These are phyloP conservation scores for Ascochyta rabiei DNA, from an alignment of 2,329 filamentous ascomycete genomes.

Conservation along the genomic window DNA sequence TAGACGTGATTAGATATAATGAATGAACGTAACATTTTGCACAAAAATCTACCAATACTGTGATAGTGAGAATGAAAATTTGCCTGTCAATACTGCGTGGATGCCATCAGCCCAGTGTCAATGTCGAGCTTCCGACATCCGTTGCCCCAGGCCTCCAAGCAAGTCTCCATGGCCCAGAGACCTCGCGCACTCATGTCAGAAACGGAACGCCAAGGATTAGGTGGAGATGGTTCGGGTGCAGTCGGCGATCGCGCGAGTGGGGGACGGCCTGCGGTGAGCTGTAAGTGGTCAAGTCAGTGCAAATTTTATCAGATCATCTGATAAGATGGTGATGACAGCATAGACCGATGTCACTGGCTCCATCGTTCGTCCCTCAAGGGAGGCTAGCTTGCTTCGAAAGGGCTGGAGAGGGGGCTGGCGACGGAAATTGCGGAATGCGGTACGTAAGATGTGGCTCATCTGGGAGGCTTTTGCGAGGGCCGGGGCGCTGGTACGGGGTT, in stretches of 20 bases:
- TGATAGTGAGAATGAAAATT: neutral
- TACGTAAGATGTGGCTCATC: conserved; percentile 4
- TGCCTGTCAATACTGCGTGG: neutral
- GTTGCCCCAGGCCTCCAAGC: neutral
- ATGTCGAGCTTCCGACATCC: neutral
- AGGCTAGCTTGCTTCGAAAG: neutral
- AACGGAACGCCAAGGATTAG: conserved; percentile 1
- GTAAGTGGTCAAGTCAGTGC: neutral
- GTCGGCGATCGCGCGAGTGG: conserved; percentile 5
- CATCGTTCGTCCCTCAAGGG: neutral
- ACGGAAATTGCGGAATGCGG: neutral
- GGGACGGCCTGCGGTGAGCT: neutral
- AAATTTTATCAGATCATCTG: conserved; percentile 16
- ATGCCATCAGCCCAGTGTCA: neutral
- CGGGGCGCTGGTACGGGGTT: too few relatives aligned
- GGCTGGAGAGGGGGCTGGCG: neutral
- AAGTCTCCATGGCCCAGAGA: neutral
- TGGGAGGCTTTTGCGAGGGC: neutral
- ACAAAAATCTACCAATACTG: neutral
- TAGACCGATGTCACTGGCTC: conserved; percentile 1
- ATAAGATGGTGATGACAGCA: conserved; percentile 1
- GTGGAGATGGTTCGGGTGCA: conserved; percentile 11
- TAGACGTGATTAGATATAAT: neutral
- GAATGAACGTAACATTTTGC: conserved; percentile 1
- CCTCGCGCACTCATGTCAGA: neutral